phyloP scores from a whole-genome alignment of 768 basidiomycete species.

The Tulasnella sp. region DNA sequence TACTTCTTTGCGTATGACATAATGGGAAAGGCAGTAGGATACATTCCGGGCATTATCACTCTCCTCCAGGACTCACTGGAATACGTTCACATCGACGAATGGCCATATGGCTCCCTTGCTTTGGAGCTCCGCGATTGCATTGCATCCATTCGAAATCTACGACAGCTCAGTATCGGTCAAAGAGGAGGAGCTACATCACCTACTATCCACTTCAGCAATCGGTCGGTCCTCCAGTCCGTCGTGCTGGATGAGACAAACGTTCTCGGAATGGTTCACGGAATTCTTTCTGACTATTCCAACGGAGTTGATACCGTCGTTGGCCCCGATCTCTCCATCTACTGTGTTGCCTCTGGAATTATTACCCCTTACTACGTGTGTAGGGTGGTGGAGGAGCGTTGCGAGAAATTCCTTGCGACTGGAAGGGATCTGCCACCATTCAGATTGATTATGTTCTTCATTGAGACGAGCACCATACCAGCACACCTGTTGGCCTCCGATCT shows the following conservation, averaged over 20 bases:
- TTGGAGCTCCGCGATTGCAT: neutral
- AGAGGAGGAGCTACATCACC: neutral
- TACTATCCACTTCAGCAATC: neutral
- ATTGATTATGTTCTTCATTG: neutral
- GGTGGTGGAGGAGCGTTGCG: neutral
- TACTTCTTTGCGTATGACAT: neutral
- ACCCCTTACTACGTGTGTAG: neutral
- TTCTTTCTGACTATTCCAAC: neutral
- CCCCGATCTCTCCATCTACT: neutral
- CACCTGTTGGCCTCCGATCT: neutral
- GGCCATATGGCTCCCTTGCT: neutral
- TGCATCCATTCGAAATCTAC: neutral
- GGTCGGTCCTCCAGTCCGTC: neutral
- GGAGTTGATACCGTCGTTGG: neutral
- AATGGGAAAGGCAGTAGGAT: neutral
- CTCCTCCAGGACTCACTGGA: neutral
- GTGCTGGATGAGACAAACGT: neutral
- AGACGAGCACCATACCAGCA: neutral
- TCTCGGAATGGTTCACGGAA: neutral
- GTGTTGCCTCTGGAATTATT: neutral
- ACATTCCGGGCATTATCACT: neutral
- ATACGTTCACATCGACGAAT: neutral
- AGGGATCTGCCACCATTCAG: neutral
- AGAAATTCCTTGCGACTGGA: neutral
- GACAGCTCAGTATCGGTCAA: neutral